phyloP scores from a whole-genome alignment of 805 yeast species.

The Saccharomycopsis oosterbeekiorum region DNA sequence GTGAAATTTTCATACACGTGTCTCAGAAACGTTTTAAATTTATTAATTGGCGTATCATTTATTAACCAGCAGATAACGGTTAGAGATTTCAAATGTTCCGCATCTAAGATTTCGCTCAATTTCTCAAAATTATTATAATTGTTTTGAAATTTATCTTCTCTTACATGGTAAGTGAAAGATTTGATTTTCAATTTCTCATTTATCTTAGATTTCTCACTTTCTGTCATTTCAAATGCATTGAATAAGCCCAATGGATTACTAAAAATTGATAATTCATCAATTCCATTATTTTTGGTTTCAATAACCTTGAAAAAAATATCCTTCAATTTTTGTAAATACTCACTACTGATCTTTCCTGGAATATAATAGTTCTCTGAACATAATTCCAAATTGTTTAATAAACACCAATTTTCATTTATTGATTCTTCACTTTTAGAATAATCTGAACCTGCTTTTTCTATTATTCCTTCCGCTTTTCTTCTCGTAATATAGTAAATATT shows the following conservation, averaged over 20 bases:
- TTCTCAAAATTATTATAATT: neutral
- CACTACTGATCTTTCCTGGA: neutral
- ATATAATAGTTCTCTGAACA: neutral
- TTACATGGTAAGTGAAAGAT: constrained; percentile 4
- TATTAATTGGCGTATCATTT: neutral
- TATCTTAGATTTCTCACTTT: neutral
- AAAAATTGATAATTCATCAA: neutral
- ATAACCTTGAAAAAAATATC: neutral
- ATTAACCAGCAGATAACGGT: constrained; percentile 10
- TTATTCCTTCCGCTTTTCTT: neutral
- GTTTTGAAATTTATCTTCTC: constrained; percentile 5
- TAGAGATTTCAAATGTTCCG: neutral
- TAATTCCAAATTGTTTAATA: neutral
- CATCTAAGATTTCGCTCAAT: constrained; percentile 4
- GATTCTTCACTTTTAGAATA: neutral
- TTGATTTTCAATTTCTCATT: constrained; percentile 1
- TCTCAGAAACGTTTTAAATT: neutral
- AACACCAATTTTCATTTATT: neutral
- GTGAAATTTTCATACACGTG: constrained; percentile 4
- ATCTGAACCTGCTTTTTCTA: neutral
- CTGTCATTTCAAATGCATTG: neutral
- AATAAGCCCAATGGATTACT: neutral
- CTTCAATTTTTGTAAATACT: neutral
- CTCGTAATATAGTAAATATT: neutral
- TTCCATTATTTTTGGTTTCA: neutral